A percentile compares a stretch with the other conserved stretches of the same genome.
Evolutionary conservation across 768 basidiomycete genomes (phyloP).

Genomic region (Rhizopogon rudus): DNA sequence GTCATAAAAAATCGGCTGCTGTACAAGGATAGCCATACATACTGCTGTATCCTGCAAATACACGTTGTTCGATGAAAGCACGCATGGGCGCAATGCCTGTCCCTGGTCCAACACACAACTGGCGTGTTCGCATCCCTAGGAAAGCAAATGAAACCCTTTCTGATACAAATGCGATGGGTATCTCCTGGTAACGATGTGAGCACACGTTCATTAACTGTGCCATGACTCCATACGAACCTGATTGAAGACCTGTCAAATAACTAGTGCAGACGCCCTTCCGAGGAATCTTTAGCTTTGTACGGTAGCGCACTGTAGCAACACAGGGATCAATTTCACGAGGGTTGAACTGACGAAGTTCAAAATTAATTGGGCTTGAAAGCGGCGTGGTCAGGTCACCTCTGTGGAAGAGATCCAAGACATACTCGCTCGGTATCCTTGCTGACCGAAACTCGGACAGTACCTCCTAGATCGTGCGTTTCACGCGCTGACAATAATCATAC

Average conservation of each 20-base stretch:
- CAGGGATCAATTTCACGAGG: conserved; percentile 78
- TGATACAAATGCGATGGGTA: conserved; percentile 56
- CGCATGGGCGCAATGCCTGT: conserved; percentile 94
- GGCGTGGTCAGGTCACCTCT: conserved; percentile 25
- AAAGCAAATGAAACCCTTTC: conserved; percentile 60
- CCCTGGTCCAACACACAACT: conserved; percentile 84
- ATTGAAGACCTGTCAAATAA: conserved; percentile 60
- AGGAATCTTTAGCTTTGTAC: conserved; percentile 77
- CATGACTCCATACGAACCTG: conserved; percentile 37
- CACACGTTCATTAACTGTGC: not conserved
- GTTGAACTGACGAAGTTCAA: conserved; percentile 35
- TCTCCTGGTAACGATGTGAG: conserved; percentile 38
- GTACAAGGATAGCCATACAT: not conserved
- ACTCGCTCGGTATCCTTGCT: conserved; percentile 67
- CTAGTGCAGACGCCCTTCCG: conserved; percentile 81
- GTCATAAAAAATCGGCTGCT: not conserved
- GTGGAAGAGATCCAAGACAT: conserved; percentile 85
- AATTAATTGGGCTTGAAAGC: not conserved
- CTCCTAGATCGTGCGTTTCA: conserved; percentile 78
- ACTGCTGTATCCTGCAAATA: conserved; percentile 54
- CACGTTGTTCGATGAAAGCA: conserved; percentile 76
- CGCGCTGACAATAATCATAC: conserved; percentile 73
- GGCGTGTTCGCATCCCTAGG: conserved; percentile 50
- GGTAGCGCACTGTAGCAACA: conserved; percentile 87
- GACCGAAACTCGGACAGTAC: conserved; percentile 82